Percentiles rank a stretch among this genome's conserved stretches.
phyloP scores from a whole-genome alignment of 2,329 filamentous ascomycete genomes.

The Albifimbria verrucaria region DNA sequence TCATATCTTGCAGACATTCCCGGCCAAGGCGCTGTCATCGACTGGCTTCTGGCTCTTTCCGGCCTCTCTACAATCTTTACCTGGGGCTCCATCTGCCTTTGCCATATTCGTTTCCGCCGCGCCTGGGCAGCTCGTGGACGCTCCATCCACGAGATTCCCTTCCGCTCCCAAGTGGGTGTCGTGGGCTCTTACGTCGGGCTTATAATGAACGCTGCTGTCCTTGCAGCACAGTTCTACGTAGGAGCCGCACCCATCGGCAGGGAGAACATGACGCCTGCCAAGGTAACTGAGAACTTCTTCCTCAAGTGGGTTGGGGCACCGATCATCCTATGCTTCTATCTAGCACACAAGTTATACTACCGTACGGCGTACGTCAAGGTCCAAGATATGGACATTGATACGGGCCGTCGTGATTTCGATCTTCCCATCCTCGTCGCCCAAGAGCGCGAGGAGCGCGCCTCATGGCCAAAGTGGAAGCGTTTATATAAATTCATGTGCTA shows the following conservation, averaged over 20 bases:
- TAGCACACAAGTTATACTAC: conserved; percentile 73
- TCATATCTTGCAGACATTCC: conserved; percentile 70
- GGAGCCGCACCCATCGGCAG: conserved; percentile 73
- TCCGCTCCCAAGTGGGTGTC: conserved; percentile 74
- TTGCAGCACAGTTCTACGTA: conserved; percentile 85
- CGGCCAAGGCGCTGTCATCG: conserved; percentile 61
- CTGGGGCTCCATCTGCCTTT: conserved; percentile 82
- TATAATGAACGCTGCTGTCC: conserved; percentile 68
- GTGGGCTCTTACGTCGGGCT: conserved; percentile 79
- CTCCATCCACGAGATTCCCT: conserved; percentile 74
- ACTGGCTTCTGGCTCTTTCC: conserved; percentile 76
- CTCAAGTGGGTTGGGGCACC: conserved; percentile 67
- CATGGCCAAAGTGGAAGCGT: conserved; percentile 76
- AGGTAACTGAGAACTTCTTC: conserved; percentile 67
- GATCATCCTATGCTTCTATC: conserved; percentile 64
- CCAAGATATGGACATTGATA: conserved; percentile 81
- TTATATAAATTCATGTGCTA: conserved; percentile 71
- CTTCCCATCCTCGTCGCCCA: conserved; percentile 74
- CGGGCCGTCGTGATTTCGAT: conserved; percentile 82
- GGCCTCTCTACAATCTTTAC: conserved; percentile 74
- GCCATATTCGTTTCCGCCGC: conserved; percentile 84
- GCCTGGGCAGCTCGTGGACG: conserved; percentile 73
- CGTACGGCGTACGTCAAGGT: conserved; percentile 64
- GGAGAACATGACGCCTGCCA: conserved; percentile 33
- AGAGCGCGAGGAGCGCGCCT: conserved; percentile 69